Evolutionary conservation across 73 alveolate genomes (phyloP), one percentile per base, ranked within the genome.

Genomic region (Paramecium sexaurelia): DNA sequence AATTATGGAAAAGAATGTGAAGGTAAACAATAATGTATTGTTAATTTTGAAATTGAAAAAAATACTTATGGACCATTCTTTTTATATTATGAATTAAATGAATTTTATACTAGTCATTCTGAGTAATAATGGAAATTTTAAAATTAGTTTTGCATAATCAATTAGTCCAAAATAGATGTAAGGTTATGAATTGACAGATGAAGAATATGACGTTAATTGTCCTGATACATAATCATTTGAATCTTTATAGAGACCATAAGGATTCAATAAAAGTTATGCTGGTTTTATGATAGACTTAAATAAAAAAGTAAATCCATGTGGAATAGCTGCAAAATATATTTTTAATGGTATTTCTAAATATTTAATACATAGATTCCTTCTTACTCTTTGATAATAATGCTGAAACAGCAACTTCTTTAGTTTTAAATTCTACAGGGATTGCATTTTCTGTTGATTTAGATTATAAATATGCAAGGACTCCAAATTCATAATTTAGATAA

Each of bases 1-100:
- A 43, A 39, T 41, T 78, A 78, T 78, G 90, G 73, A 35, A 37
- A 71, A n/a, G 40, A 39, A 41, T 78, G 90, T 78, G 90, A 37
- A 43, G 73, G 43, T 7, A 39, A 39, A 6, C 17, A 78, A 7
- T 20, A 24, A 26, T 78, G 90, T 22, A 7, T 41, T 8, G 32
- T 41, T 26, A 39, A 39, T 20, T 78, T 78, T 40, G 73, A 40
- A 19, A 39, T 78, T 24, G 40, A 56, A 36, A 22, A 37, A 43
- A 78, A 26, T 19, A 26, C 55, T 9, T 29, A 26, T 78, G 90
- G 90, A 19, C 90, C 90, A 15, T 22, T 78, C 22, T 78, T 78
- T 43, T 17, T 78, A 20, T 78, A 78, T 7, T 78, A 78, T 24
- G 90, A 78, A 78, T 43, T 78, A 17, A 43, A 78, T 37, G 90